Evolutionary conservation across 2,329 filamentous ascomycete genomes (phyloP).

Genomic region (Stagonosporopsis vannaccii): DNA sequence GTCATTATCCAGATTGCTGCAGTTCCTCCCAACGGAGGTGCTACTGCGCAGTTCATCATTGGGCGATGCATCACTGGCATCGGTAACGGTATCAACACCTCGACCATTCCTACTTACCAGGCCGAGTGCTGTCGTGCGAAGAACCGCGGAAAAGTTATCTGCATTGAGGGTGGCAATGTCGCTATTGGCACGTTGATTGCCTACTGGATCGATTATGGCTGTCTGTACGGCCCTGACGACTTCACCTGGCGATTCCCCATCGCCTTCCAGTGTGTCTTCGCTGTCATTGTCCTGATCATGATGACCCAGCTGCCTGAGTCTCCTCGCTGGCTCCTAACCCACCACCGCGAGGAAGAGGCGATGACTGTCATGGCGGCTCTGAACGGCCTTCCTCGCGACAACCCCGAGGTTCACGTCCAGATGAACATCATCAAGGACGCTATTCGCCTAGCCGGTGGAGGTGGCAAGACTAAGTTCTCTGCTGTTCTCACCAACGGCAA

Average conservation of each 20-base stretch:
- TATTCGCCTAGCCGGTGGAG: constrained; percentile 46
- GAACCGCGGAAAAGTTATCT: constrained; percentile 67
- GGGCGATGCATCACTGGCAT: constrained; percentile 61
- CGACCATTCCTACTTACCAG: constrained; percentile 62
- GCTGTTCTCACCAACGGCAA: constrained; percentile 66
- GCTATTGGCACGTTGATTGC: constrained; percentile 59
- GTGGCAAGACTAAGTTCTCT: constrained; percentile 53
- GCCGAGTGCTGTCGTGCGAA: constrained; percentile 60
- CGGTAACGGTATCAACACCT: constrained; percentile 63
- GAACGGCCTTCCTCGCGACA: constrained; percentile 56
- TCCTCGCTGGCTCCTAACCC: constrained; percentile 44
- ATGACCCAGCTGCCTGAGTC: constrained; percentile 48
- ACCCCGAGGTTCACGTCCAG: constrained; percentile 64
- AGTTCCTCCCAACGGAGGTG: constrained; percentile 34
- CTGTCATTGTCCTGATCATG: constrained; percentile 39
- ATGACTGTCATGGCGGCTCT: constrained; percentile 57
- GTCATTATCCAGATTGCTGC: constrained; percentile 49
- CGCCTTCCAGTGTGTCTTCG: constrained; percentile 60
- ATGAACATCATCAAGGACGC: constrained; percentile 69
- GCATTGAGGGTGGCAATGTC: constrained; percentile 62
- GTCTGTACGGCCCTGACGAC: constrained; percentile 37
- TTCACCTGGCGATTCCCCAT: constrained; percentile 60
- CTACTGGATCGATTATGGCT: constrained; percentile 61
- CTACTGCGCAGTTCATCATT: constrained; percentile 59
- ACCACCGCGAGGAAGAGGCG: constrained; percentile 56